Percentiles rank a stretch among this genome's conserved stretches.
These are phyloP conservation scores for Harringtonia aguacate DNA, from an alignment of 2,329 filamentous ascomycete species.

Conservation along the genomic window DNA sequence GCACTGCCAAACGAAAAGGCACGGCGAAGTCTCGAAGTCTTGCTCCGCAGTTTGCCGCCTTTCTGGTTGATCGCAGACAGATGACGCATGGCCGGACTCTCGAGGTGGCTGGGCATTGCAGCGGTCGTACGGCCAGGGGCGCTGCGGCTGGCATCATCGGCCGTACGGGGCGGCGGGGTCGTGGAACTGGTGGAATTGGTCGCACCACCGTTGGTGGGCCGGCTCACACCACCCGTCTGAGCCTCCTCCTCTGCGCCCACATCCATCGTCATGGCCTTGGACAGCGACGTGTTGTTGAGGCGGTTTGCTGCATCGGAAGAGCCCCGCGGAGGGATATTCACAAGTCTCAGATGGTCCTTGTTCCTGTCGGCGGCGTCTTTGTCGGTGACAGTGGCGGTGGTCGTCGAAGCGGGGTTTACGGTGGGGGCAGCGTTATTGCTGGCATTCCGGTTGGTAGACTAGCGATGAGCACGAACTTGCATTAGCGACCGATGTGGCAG, in stretches of 20 bases:
- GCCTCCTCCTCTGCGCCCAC: conserved; percentile 28
- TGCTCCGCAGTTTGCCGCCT: conserved; percentile 67
- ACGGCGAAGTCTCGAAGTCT: conserved; percentile 73
- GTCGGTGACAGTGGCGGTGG: conserved; percentile 21
- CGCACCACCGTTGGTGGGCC: too few relatives aligned
- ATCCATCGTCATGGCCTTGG: conserved; percentile 56
- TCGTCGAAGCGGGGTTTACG: conserved; percentile 36
- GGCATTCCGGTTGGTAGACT: conserved; percentile 50
- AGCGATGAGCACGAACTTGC: conserved; percentile 15
- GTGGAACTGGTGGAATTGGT: too few relatives aligned
- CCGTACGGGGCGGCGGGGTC: conserved; percentile 1
- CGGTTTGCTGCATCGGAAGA: conserved; percentile 58
- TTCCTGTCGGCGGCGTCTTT: conserved; percentile 28
- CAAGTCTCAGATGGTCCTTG: conserved; percentile 42
- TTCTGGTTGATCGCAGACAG: conserved; percentile 81
- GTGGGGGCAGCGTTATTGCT: conserved; percentile 38
- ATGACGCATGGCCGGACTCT: conserved; percentile 71
- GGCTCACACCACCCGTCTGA: background rate
- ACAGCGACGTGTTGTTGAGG: conserved; percentile 57
- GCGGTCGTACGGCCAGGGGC: conserved; percentile 9
- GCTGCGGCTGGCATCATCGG: conserved; percentile 16
- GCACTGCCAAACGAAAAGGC: conserved; percentile 97
- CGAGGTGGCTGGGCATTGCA: conserved; percentile 23
- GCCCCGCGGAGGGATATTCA: conserved; percentile 49
- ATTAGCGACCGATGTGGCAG: conserved; percentile 30